Base-by-base conservation (phyloP, 2,329 filamentous ascomycete genomes). In the Cryphonectria naterciae region DNA sequence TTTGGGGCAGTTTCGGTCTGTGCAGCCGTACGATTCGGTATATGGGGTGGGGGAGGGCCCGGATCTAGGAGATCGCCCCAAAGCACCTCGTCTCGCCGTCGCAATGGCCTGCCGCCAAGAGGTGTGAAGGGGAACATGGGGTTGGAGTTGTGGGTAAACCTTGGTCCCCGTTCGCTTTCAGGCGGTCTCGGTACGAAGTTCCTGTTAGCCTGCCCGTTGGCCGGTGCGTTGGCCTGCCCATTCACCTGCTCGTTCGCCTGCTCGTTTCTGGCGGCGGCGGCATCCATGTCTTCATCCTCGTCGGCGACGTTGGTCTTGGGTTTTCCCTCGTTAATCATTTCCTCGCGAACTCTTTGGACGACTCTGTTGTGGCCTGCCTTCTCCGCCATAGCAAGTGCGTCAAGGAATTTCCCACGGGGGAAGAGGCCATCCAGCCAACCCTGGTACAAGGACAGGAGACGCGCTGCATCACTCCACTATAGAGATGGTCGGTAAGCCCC, bases 381-480 rank as follows among this genome's bases (percentile, higher is more conserved):
- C 80, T 99, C 96, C 2, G 98, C 93, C 84, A 98, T 97, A 54
- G 87, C 84, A 8, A 98, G 84, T 2, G 93, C 96, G 77, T 99
- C 96, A 64, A 93, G 88, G 77, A 99, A 99, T 77, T 94, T 95
- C 6, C 95, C 96, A 77, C 97, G 94, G 17, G 96, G 96, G 77
- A 95, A 99, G 17, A 99, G 85, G 77, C 98, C 94, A 81, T 99
- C 95, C 1, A 99, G 91, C 96, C 96, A 99, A 69, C 97, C 82
- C 79, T 98, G 96, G 79, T 98, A 99, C 79, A 97, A 93, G 35
- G 93, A 93, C 64, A 99, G 86, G 35, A 99, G 86, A 22, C 91
- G 89, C 0, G 91, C 88, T 15, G 94, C 89, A 78, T 99, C 96
- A 25, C 92, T 91, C 81, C 96, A 98, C 91, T 95, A 68, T 95